A percentile compares a stretch with the other conserved stretches of the same genome.
Conservation (phyloP, 2,329 filamentous ascomycete genomes). For the Talaromyces sp. region DNA sequence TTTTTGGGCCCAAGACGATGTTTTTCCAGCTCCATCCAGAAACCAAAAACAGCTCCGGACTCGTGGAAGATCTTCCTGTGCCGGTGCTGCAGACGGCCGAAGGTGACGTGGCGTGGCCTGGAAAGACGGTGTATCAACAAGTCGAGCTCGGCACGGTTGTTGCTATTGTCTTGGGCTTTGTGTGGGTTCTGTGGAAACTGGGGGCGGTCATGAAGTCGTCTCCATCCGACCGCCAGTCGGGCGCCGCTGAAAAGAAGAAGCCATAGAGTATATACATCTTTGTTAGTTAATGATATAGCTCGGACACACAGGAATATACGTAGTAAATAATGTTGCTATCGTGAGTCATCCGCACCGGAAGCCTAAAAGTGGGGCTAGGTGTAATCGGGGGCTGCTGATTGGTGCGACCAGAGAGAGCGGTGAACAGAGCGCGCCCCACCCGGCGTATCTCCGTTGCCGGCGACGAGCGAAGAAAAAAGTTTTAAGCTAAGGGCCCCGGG, state of each 20-base stretch:
- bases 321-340: not conserved
- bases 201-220: constrained; percentile 16
- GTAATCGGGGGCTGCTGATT: constrained; percentile 9
- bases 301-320: no score
- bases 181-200: constrained; percentile 65
- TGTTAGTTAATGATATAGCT: no score
- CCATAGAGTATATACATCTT: not conserved
- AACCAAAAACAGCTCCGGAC: constrained; percentile 13
- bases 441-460: not conserved
- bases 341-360: constrained; percentile 10
- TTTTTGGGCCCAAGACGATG: constrained; percentile 71
- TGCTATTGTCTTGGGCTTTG: constrained; percentile 60
- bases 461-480: not conserved
- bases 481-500: not conserved
- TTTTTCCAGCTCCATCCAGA: constrained; percentile 68
- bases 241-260: not conserved
- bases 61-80: constrained; percentile 56
- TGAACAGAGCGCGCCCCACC: constrained; percentile 3
- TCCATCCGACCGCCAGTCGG: not conserved
- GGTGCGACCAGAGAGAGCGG: constrained; percentile 9
- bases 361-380: not conserved
- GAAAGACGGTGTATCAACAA: constrained; percentile 23
- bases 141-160: constrained; percentile 55
- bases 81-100: constrained; percentile 60
- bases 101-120: constrained; percentile 36